These are phyloP conservation scores for Hypseocharis bilobata DNA, from an alignment of 441 rosid genomes.

Conservation along the genomic window DNA sequence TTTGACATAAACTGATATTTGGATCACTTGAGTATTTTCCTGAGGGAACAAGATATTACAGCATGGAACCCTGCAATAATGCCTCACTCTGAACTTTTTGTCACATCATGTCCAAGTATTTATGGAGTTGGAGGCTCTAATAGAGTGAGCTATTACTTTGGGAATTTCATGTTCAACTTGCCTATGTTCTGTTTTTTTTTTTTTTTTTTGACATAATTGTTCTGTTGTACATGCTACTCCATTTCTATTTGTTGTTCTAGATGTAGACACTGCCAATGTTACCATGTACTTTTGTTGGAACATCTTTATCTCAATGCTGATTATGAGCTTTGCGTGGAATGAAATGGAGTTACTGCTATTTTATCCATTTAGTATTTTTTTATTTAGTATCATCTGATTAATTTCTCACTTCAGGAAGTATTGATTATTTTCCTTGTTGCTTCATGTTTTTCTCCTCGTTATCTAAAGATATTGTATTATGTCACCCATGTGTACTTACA, in stretches of 20 bases:
- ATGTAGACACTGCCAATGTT: too few relatives aligned
- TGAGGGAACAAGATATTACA: background rate
- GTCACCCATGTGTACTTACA: slow-evolving; percentile 23
- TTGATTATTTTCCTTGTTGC: background rate
- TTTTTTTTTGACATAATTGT: background rate
- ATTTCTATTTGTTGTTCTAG: too few relatives aligned
- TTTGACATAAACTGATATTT: too few relatives aligned
- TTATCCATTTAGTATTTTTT: background rate
- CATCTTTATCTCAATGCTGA: background rate
- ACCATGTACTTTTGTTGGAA: background rate
- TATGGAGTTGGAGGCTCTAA: background rate
- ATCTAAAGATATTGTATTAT: background rate
- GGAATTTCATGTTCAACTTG: background rate
- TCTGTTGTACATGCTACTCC: background rate
- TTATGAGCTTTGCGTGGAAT: background rate
- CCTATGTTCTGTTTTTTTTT: slow-evolving; percentile 1
- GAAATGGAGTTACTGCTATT: background rate
- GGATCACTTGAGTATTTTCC: too few relatives aligned
- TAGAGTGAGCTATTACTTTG: background rate
- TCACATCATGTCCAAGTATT: background rate
- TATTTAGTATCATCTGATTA: background rate
- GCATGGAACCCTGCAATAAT: background rate
- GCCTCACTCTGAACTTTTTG: background rate
- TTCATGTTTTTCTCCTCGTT: background rate
- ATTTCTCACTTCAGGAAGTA: background rate